These are phyloP conservation scores for Gynandropsis gynandra DNA, from an alignment of 345 rosid genomes.

Conservation along the genomic window DNA sequence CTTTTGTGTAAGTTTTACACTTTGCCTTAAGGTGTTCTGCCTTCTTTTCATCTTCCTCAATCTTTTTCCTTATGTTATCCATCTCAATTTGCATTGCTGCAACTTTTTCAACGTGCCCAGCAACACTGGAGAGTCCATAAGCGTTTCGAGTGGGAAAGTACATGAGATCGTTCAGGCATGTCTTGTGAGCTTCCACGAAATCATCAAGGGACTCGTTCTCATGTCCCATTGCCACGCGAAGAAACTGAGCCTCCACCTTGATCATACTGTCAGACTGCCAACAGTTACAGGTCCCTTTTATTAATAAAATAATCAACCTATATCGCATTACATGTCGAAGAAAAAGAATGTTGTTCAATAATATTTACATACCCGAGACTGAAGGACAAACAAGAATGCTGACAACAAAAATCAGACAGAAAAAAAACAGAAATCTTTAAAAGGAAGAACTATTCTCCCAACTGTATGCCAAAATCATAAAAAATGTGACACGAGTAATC, in stretches of 20 bases:
- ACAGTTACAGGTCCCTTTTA: not conserved
- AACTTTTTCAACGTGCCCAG: slow-evolving; percentile 80
- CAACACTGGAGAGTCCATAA: slow-evolving; percentile 89
- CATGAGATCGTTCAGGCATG: slow-evolving; percentile 89
- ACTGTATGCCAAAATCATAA: not conserved
- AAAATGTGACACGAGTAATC: not conserved
- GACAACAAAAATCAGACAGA: too few species aligned
- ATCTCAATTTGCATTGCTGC: slow-evolving; percentile 75
- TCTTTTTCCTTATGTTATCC: slow-evolving; percentile 58
- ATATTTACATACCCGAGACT: too few species aligned
- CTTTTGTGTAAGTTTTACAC: slow-evolving; percentile 74
- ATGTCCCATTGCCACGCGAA: slow-evolving; percentile 86
- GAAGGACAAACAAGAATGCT: too few species aligned
- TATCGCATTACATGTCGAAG: too few species aligned
- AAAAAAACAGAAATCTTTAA: too few species aligned
- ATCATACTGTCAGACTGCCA: slow-evolving; percentile 66
- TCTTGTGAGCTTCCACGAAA: slow-evolving; percentile 81
- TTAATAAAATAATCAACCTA: not conserved
- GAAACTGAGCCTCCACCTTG: slow-evolving; percentile 58
- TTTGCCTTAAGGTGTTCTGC: slow-evolving; percentile 74
- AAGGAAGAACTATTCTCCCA: not conserved
- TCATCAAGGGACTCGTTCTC: slow-evolving; percentile 77
- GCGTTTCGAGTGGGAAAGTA: slow-evolving; percentile 91
- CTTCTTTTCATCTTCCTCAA: slow-evolving; percentile 83
- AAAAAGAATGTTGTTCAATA: too few species aligned